phyloP scores from a whole-genome alignment of 768 basidiomycete genomes.

The Leccinum obscurum region DNA sequence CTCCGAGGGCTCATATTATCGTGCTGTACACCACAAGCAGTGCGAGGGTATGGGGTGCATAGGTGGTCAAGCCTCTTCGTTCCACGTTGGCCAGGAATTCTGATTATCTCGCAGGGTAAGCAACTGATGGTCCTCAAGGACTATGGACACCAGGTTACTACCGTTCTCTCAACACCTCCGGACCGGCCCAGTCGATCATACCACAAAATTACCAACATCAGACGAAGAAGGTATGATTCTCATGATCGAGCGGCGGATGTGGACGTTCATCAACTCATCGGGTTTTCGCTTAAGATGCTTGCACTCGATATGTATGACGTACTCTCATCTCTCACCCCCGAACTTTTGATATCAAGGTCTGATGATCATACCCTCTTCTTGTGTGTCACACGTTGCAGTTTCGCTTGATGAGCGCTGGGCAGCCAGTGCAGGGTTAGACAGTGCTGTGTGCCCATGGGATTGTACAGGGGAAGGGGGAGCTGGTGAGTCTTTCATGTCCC shows the following conservation, averaged over 20 bases:
- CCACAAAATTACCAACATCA: conserved; percentile 30
- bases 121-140: conserved; percentile 84
- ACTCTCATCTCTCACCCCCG: conserved; percentile 61
- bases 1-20: too few species aligned
- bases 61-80: conserved; percentile 2
- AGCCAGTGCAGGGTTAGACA: conserved; percentile 91
- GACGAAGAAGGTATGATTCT: too few species aligned
- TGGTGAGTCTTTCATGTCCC: conserved; percentile 33
- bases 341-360: conserved; percentile 91
- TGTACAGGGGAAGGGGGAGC: conserved; percentile 37
- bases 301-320: conserved; percentile 54
- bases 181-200: conserved; percentile 94
- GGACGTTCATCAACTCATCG: neutral
- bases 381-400: conserved; percentile 95
- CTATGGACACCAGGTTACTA: conserved; percentile 99
- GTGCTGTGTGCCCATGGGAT: conserved; percentile 86
- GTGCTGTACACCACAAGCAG: conserved; percentile 92
- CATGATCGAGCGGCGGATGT: conserved; percentile 25
- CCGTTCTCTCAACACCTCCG: conserved; percentile 90
- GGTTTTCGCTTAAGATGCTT: conserved; percentile 46
- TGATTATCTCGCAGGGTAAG: conserved; percentile 50
- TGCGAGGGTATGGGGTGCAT: conserved; percentile 85
- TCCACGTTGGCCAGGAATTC: neutral
- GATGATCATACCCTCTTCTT: conserved; percentile 98
- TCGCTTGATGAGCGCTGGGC: conserved; percentile 88